A percentile compares a stretch with the other conserved stretches of the same genome.
These are phyloP conservation scores for Ascochyta lentis DNA, from an alignment of 2,329 filamentous ascomycete genomes.

Conservation along the genomic window DNA sequence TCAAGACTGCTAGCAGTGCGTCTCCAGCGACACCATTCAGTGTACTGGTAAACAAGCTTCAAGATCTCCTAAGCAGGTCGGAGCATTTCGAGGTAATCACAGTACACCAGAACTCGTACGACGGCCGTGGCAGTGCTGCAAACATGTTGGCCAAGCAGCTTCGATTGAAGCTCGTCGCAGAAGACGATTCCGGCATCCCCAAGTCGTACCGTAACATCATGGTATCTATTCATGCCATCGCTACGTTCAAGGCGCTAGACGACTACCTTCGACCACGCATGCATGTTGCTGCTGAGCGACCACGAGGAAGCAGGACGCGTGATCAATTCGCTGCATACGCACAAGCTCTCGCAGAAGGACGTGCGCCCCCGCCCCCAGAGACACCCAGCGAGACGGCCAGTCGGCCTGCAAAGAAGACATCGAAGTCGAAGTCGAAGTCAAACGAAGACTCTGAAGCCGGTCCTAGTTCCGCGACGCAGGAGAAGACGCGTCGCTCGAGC, in stretches of 20 bases:
- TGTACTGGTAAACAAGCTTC: conserved; percentile 88
- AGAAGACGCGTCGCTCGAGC: conserved; percentile 71
- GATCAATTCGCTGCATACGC: conserved; percentile 78
- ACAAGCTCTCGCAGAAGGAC: conserved; percentile 66
- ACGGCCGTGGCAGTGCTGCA: conserved; percentile 87
- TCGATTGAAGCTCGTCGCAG: conserved; percentile 83
- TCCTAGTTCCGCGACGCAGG: conserved; percentile 56
- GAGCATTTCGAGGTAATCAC: conserved; percentile 98
- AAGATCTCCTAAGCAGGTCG: conserved; percentile 92
- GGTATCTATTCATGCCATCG: conserved; percentile 98
- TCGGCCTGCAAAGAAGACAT: conserved; percentile 38
- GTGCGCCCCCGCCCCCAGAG: conserved; percentile 46
- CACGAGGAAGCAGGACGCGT: conserved; percentile 64
- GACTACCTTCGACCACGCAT: conserved; percentile 95
- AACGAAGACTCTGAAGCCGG: conserved; percentile 56
- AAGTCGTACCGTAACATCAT: conserved; percentile 89
- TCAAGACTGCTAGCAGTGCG: conserved; percentile 69
- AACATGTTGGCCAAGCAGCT: conserved; percentile 98
- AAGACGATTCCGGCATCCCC: conserved; percentile 90
- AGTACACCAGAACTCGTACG: conserved; percentile 89
- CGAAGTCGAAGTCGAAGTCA: conserved; percentile 42
- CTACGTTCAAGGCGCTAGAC: conserved; percentile 94
- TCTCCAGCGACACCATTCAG: conserved; percentile 86
- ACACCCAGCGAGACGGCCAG: conserved; percentile 44
- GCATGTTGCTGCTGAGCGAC: conserved; percentile 76